phyloP scores from a whole-genome alignment of 73 alveolate species.

The Tetrahymena elliotti region DNA sequence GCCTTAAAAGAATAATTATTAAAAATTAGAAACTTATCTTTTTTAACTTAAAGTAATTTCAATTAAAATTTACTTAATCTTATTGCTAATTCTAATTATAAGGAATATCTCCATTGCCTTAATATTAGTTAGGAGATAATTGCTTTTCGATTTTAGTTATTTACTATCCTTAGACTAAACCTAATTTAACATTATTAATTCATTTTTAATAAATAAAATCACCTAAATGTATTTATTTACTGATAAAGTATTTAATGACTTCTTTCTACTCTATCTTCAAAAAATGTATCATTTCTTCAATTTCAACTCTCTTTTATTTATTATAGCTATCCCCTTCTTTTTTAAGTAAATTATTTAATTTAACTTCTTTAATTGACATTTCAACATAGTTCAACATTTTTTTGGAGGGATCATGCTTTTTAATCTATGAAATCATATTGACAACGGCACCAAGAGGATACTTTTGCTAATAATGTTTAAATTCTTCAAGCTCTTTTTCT shows the following conservation, averaged over 20 bases:
- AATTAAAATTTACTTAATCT: neutral
- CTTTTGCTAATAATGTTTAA: neutral
- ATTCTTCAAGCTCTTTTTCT: neutral
- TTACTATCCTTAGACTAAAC: neutral
- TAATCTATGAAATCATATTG: neutral
- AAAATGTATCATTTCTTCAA: neutral
- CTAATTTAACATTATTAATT: neutral
- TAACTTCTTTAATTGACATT: neutral
- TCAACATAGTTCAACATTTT: neutral
- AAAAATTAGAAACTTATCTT: no score
- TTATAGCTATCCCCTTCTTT: neutral
- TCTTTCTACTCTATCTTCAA: neutral
- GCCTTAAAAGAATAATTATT: neutral
- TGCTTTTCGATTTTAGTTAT: neutral
- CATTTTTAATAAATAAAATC: neutral
- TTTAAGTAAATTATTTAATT: neutral
- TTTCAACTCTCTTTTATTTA: neutral
- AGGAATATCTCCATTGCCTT: neutral
- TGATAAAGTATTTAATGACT: neutral
- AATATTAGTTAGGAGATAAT: neutral
- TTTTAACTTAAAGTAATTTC: no score
- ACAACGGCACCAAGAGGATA: neutral
- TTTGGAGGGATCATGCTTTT: neutral
- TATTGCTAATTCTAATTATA: no score
- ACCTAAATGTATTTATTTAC: neutral